Percentiles rank a stretch among this genome's conserved stretches.
These are phyloP conservation scores for Metschnikowia gelsemii DNA, from an alignment of 805 yeast species.

Conservation along the genomic window DNA sequence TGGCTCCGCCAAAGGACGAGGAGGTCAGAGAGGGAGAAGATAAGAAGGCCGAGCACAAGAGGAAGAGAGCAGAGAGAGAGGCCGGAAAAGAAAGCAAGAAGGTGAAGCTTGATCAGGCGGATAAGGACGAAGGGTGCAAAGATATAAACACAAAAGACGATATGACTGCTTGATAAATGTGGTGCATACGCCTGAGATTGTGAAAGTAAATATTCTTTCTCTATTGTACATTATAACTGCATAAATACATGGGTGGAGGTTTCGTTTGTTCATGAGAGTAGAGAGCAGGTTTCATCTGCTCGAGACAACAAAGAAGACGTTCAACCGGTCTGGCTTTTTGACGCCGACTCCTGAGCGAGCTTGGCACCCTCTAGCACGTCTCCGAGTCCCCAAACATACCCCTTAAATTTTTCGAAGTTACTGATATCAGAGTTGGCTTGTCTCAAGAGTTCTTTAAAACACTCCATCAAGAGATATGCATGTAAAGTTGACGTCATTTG, in stretches of 20 bases:
- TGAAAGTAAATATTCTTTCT: slow-evolving; percentile 1
- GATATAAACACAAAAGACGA: background rate
- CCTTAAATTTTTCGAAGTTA: slow-evolving; percentile 40
- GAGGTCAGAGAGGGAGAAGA: slow-evolving; percentile 58
- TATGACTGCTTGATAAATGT: background rate
- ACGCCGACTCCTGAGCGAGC: background rate
- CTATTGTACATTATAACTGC: slow-evolving; percentile 18
- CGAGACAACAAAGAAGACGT: background rate
- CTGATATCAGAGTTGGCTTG: slow-evolving; percentile 24
- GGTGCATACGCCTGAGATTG: too few species aligned
- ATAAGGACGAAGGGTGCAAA: slow-evolving; percentile 8
- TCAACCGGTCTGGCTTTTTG: background rate
- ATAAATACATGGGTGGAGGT: slow-evolving; percentile 9
- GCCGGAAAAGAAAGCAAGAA: slow-evolving; percentile 29
- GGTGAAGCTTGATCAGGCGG: slow-evolving; percentile 25
- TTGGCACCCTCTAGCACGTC: slow-evolving; percentile 17
- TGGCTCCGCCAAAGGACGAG: slow-evolving; percentile 81
- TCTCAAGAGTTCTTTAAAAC: slow-evolving; percentile 57
- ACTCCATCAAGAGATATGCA: slow-evolving; percentile 62
- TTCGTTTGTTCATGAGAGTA: background rate
- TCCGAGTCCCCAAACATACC: slow-evolving; percentile 53
- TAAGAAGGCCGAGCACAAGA: slow-evolving; percentile 51
- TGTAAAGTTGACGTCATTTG: slow-evolving; percentile 54
- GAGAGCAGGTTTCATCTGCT: too few species aligned
- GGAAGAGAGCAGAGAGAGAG: slow-evolving; percentile 53